Conservation (phyloP, 345 rosid species). For the Trapa bicornis region DNA sequence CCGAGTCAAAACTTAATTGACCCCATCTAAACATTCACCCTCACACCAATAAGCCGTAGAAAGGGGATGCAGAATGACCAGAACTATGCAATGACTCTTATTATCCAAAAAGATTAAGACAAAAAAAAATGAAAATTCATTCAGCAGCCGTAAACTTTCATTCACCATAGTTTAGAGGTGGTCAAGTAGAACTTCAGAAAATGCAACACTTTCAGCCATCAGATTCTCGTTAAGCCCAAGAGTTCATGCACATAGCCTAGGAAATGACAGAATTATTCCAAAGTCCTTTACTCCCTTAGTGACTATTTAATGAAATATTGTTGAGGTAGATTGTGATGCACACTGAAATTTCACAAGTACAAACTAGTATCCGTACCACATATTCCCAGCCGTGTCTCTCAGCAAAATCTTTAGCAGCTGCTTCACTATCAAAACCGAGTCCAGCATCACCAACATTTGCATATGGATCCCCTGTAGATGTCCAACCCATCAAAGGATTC, state of each 20-base stretch:
- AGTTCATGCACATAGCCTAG: not conserved
- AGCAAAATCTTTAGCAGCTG: slow-evolving; percentile 75
- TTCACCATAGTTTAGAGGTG: not conserved
- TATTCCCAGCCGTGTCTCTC: slow-evolving; percentile 90
- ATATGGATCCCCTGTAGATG: slow-evolving; percentile 99
- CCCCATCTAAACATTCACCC: not conserved
- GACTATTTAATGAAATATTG: not conserved
- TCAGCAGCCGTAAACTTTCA: not conserved
- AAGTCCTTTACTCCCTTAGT: not conserved
- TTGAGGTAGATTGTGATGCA: not conserved
- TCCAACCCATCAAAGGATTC: slow-evolving; percentile 99
- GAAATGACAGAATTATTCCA: not conserved
- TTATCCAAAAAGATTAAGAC: not conserved
- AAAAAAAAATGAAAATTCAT: not conserved
- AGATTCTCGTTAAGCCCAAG: not conserved
- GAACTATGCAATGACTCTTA: not conserved
- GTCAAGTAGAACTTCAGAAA: not conserved
- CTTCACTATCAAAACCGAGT: slow-evolving; percentile 63
- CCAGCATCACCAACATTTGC: slow-evolving; percentile 92
- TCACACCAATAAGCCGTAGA: not conserved
- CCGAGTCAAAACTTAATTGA: not conserved
- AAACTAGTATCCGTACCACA: slow-evolving; percentile 28
- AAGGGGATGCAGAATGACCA: too few species aligned
- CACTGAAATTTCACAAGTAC: not conserved
- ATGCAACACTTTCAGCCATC: not conserved